Conservation (phyloP, 176 grass and related monocot genomes). For the Carex myosuroides region DNA sequence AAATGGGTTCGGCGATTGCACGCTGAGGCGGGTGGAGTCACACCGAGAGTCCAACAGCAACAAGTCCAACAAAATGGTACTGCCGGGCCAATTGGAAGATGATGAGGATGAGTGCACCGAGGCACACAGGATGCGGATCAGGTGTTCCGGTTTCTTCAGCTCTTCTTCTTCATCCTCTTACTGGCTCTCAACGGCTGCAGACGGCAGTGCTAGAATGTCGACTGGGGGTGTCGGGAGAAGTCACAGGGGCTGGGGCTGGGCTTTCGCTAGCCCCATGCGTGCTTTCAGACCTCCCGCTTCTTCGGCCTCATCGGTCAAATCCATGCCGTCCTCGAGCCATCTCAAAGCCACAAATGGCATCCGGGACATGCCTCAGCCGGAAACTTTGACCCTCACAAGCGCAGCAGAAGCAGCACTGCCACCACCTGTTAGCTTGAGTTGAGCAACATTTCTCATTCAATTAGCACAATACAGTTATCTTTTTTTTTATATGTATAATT, state of each 20-base stretch:
- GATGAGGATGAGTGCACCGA: constrained; percentile 35
- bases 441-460: constrained; percentile 9
- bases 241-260: constrained; percentile 64
- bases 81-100: constrained; percentile 26
- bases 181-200: constrained; percentile 61
- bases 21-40: constrained; percentile 79
- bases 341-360: constrained; percentile 11
- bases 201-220: constrained; percentile 9
- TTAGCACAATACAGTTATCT: constrained; percentile 7
- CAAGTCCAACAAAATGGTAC: constrained; percentile 30
- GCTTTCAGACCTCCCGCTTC: constrained; percentile 44
- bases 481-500: constrained; percentile 14
- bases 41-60: constrained; percentile 81
- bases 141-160: constrained; percentile 68
- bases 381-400: background rate
- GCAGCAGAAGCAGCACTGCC: background rate
- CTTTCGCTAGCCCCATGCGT: constrained; percentile 86
- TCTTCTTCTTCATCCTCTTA: constrained; percentile 45
- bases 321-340: constrained; percentile 36
- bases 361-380: background rate
- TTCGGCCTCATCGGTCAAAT: constrained; percentile 48
- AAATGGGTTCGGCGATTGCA: constrained; percentile 90
- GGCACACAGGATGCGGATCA: constrained; percentile 54
- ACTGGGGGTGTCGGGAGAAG: constrained; percentile 22
- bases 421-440: constrained; percentile 8